Base-by-base conservation (phyloP, 2,329 filamentous ascomycete genomes). In the Alternaria solani region DNA sequence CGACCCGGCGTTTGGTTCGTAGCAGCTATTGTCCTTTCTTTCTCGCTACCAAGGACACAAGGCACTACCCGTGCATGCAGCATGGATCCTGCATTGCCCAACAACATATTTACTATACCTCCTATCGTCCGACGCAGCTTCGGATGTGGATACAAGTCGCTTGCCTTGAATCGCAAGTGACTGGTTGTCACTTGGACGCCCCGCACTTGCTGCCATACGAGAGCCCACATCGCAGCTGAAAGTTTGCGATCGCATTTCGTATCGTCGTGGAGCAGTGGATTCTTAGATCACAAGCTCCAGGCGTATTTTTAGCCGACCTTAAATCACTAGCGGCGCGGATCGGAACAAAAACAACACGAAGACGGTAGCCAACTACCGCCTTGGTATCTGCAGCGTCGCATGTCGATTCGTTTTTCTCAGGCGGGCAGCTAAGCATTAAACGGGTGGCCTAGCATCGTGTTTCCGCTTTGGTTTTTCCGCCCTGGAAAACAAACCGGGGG, bases 31-130 rank as follows among this genome's bases (percentile, higher is more conserved):
- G 7, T 52, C 12, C 9, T 34, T 20, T 23, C 20, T 23, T 7
- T 23, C 38, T 55, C 56, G 51, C 57, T 59, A 55, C 51, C 57
- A 44, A 25, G 11, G 32, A 26, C 26, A 14, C 55, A 34, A 55
- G 41, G 12, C 26, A 28, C 25, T 57, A 43, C 43, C 7, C 36
- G 18, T 39, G 23, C 53, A 55, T 16, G 53, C 26, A 41, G 23
- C 53, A 55, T 16, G 53, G 36, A 41, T 49, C 26, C n/a, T 16
- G 43, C 53, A 30, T 18, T 7, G 7, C 44, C 38, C 43, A 48
- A 55, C 51, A 25, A 14, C 49, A 47, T 54, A 42, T 39, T 43
- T 25, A 36, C 20, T 46, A 30, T 54, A 25, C 14, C 30, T 32
- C 12, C 39, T 53, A 41, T 34, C 43, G 28, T 49, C 43, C 56